Evolutionary conservation across 179 eudicot species (phyloP).

Genomic region (Spergularia azorica): DNA sequence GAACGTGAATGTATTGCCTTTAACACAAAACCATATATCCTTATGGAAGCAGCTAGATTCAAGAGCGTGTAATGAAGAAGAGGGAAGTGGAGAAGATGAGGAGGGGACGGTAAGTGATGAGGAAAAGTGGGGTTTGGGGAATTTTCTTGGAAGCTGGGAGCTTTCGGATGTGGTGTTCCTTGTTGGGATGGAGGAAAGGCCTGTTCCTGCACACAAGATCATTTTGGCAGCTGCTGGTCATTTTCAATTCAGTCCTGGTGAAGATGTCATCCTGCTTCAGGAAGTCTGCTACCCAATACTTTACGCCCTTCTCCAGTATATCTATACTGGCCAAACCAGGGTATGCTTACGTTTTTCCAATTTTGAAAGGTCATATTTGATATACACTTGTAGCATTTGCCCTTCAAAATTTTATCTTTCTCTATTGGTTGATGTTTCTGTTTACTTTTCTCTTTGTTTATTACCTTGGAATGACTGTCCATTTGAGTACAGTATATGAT

Average conservation of each 20-base stretch:
- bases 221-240: constrained; percentile 80
- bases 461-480: not conserved
- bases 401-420: not conserved
- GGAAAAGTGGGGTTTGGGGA: constrained; percentile 66
- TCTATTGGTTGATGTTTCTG: not conserved
- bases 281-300: constrained; percentile 60
- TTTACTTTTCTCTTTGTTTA: not conserved
- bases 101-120: constrained; percentile 44
- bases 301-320: constrained; percentile 72
- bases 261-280: constrained; percentile 56
- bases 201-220: constrained; percentile 87
- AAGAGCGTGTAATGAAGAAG: constrained; percentile 49
- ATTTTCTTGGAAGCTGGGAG: constrained; percentile 92
- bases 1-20: constrained; percentile 83
- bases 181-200: constrained; percentile 69
- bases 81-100: constrained; percentile 50
- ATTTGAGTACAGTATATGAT: not conserved
- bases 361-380: not conserved
- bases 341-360: constrained; percentile 33
- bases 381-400: not conserved
- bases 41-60: constrained; percentile 80
- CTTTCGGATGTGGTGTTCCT: constrained; percentile 76
- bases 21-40: constrained; percentile 77
- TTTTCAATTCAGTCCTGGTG: constrained; percentile 43
- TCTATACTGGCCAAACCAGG: constrained; percentile 79